phyloP scores from a whole-genome alignment of 1,284 basidiomycete species.

The Caloboletus inedulis region DNA sequence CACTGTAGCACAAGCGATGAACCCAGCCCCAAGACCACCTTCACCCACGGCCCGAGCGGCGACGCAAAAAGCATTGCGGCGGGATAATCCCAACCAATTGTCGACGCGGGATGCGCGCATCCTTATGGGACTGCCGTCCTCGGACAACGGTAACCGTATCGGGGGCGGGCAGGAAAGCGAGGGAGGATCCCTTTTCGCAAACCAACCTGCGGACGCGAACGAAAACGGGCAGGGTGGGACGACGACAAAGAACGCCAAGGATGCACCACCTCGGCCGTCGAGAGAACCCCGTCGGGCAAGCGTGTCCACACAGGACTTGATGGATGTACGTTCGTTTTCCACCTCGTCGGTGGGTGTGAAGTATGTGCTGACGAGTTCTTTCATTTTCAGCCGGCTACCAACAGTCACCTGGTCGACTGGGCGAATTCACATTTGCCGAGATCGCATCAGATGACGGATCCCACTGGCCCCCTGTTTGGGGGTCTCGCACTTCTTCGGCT shows the following conservation, averaged over 20 bases:
- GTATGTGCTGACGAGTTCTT: neutral
- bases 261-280: slow-evolving; percentile 57
- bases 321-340: slow-evolving; percentile 30
- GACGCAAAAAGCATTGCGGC: slow-evolving; percentile 82
- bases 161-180: slow-evolving; percentile 40
- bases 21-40: slow-evolving; percentile 90
- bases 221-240: slow-evolving; percentile 17
- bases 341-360: neutral
- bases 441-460: slow-evolving; percentile 60
- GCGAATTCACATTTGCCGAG: slow-evolving; percentile 78
- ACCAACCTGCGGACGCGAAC: slow-evolving; percentile 30
- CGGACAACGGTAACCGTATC: slow-evolving; percentile 33
- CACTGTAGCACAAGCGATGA: slow-evolving; percentile 93
- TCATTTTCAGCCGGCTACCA: slow-evolving; percentile 28
- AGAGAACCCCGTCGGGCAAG: slow-evolving; percentile 54
- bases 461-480: slow-evolving; percentile 48
- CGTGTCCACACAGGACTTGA: slow-evolving; percentile 35
- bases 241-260: slow-evolving; percentile 15
- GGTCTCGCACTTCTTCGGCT: slow-evolving; percentile 75
- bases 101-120: slow-evolving; percentile 84
- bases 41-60: slow-evolving; percentile 87
- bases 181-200: slow-evolving; percentile 53
- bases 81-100: slow-evolving; percentile 88
- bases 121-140: slow-evolving; percentile 61
- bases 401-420: slow-evolving; percentile 73